Evolutionary conservation across 2,329 filamentous ascomycete genomes (phyloP), one percentile per base, ranked within the genome.

Genomic region (Aspergillus brasiliensis): DNA sequence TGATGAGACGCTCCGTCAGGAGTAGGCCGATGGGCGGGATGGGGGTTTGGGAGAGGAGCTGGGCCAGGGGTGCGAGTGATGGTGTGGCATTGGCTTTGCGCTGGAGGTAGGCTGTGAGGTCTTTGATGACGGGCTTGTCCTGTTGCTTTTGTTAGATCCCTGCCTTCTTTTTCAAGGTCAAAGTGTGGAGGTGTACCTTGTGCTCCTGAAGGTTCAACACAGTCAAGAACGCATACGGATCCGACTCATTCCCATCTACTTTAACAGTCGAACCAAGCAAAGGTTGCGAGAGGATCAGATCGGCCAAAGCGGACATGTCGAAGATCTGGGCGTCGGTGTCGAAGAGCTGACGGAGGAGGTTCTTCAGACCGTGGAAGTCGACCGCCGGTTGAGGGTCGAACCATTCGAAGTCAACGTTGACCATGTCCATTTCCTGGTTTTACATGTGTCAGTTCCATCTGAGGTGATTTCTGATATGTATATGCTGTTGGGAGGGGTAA

Each of bases 321-420:
- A 97, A 92, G 28, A 96, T 83, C 61, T 89, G 84, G 49, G 90
- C 85, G 78, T 99, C 95, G 56, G 91, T 86, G 76, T 98, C 95
- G 75, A 99, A 88, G 44, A 99, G 86, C 77, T 99, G 95, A 61
- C 94, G 90, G 61, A 97, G 79, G 7, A 99, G 86, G 8, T 87
- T 89, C 77, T 97, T 97, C 69, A 96, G 86, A 60, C 95, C 95
- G 78, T 98, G 94, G 77, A 98, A 98, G 77, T 99, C 95, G 69
- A 96, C 84, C 7, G 90, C 87, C 2, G 91, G 84, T 69, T 95
- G 89, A 63, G 94, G 96, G 78, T 97, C 96, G 81, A 98, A 99
- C 91, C 92, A 98, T 81, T 99, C 95, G 71, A 99, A 99, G 66
- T 98, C 94, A 59, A 98, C 92, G 73, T 98, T 89, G 66, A 99